phyloP scores from a whole-genome alignment of 2,329 filamentous ascomycete genomes.

The Diplodia mutila region DNA sequence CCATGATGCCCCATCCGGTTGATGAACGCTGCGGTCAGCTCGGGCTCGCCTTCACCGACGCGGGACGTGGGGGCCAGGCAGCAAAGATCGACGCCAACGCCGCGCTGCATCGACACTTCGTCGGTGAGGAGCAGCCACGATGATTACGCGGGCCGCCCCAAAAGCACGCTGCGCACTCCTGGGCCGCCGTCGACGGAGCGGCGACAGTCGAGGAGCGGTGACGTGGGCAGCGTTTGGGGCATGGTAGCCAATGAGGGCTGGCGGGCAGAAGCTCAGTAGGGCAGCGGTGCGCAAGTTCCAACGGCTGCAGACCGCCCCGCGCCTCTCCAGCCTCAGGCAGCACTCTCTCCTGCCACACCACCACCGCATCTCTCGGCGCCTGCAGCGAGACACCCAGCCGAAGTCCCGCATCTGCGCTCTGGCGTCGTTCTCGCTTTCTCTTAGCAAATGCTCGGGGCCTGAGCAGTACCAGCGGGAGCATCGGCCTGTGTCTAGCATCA shows the following conservation, averaged over 20 bases:
- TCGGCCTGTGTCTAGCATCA: not conserved
- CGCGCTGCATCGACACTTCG: not conserved
- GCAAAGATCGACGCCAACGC: conserved; percentile 5
- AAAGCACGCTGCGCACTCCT: not conserved
- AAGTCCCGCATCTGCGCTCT: not conserved
- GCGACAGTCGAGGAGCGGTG: conserved; percentile 17
- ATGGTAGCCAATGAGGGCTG: not conserved
- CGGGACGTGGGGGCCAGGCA: conserved; percentile 13
- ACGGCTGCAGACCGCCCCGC: conserved; percentile 3
- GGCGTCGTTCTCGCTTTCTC: conserved; percentile 6
- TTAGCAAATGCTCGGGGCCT: no score
- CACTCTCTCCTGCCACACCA: not conserved
- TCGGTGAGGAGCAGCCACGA: not conserved
- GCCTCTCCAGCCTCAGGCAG: conserved; percentile 18
- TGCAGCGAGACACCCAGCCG: not conserved
- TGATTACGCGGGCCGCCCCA: not conserved
- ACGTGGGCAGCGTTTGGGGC: not conserved
- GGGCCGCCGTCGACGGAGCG: not conserved
- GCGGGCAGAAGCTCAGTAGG: not conserved
- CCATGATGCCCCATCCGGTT: conserved; percentile 4
- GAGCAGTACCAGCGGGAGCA: no score
- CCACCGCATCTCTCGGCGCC: not conserved
- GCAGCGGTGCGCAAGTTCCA: not conserved
- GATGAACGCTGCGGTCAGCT: conserved; percentile 19
- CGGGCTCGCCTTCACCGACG: conserved; percentile 22